Percentiles rank a stretch among this genome's conserved stretches.
Conservation (phyloP, 1,284 basidiomycete genomes). For the Ceratobasidium sp. region DNA sequence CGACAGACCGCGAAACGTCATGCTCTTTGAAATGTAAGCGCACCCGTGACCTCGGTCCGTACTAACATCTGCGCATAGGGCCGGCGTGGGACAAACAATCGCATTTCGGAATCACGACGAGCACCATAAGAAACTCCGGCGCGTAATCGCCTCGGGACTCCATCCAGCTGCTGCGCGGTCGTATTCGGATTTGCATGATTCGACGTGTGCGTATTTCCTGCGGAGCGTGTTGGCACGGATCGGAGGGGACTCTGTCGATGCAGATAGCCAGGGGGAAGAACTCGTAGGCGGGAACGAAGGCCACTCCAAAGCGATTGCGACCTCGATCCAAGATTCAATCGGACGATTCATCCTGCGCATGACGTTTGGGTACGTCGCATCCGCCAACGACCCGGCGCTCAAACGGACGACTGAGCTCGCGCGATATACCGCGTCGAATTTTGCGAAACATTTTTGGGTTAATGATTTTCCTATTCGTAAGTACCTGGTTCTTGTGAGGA, state of each 20-base stretch:
- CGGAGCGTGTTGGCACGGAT: background rate
- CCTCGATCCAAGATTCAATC: background rate
- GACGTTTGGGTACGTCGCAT: constrained; percentile 5
- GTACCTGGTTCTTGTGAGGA: background rate
- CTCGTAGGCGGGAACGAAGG: background rate
- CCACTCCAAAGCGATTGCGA: background rate
- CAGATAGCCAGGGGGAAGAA: background rate
- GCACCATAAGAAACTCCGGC: background rate
- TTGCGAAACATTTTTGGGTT: constrained; percentile 21
- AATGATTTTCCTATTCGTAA: constrained; percentile 31
- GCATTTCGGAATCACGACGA: constrained; percentile 19
- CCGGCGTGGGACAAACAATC: background rate
- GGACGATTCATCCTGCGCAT: constrained; percentile 29
- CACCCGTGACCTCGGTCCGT: too few relatives aligned
- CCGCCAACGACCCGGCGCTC: background rate
- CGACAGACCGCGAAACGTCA: constrained; percentile 5
- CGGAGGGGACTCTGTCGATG: background rate
- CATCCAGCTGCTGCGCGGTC: constrained; percentile 16
- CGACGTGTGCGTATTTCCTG: background rate
- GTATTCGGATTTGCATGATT: background rate
- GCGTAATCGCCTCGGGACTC: constrained; percentile 15
- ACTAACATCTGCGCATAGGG: too few relatives aligned
- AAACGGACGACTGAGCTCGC: background rate
- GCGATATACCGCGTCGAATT: background rate
- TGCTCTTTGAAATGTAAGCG: constrained; percentile 11